phyloP scores from a whole-genome alignment of 2,329 filamentous ascomycete genomes.

The Myriosclerotinia duriaeana region DNA sequence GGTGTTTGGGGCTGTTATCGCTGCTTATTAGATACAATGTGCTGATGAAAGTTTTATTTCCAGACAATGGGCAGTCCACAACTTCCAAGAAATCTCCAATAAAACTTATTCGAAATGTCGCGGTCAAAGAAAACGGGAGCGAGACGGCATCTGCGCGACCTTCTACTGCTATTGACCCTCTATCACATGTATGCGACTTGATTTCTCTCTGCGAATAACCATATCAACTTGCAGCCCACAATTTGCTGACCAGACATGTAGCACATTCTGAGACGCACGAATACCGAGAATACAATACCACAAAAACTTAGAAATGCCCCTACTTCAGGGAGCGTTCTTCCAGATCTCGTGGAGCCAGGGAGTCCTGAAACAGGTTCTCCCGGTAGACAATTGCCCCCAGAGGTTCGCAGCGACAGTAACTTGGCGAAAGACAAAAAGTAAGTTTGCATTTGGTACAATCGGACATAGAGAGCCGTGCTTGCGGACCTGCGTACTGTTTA shows the following conservation, averaged over 20 bases:
- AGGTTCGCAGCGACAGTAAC: conserved; percentile 37
- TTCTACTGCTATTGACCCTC: conserved; percentile 58
- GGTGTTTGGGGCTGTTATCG: not conserved
- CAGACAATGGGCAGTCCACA: conserved; percentile 33
- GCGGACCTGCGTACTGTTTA: conserved; percentile 27
- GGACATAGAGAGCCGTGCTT: conserved; percentile 17
- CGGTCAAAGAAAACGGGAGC: conserved; percentile 29
- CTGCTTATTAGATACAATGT: conserved; percentile 14
- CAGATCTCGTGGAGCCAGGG: conserved; percentile 31
- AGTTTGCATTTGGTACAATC: conserved; percentile 38
- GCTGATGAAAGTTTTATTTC: conserved; percentile 9
- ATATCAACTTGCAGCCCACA: not conserved
- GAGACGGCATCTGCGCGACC: conserved; percentile 29
- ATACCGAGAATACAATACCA: conserved; percentile 59
- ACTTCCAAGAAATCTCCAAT: conserved; percentile 36
- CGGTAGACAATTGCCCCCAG: conserved; percentile 43
- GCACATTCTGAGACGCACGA: conserved; percentile 66
- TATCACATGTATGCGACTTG: conserved; percentile 59
- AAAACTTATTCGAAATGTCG: conserved; percentile 34
- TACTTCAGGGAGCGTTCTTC: conserved; percentile 51
- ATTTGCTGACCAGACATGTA: conserved; percentile 33
- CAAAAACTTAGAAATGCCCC: conserved; percentile 50
- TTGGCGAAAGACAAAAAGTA: conserved; percentile 64
- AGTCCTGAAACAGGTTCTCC: conserved; percentile 34
- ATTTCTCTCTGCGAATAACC: conserved; percentile 4